Percentiles rank a stretch among this genome's conserved stretches.
These are phyloP conservation scores for Penicillium soppii DNA, from an alignment of 495 filamentous ascomycete genomes.

Conservation along the genomic window DNA sequence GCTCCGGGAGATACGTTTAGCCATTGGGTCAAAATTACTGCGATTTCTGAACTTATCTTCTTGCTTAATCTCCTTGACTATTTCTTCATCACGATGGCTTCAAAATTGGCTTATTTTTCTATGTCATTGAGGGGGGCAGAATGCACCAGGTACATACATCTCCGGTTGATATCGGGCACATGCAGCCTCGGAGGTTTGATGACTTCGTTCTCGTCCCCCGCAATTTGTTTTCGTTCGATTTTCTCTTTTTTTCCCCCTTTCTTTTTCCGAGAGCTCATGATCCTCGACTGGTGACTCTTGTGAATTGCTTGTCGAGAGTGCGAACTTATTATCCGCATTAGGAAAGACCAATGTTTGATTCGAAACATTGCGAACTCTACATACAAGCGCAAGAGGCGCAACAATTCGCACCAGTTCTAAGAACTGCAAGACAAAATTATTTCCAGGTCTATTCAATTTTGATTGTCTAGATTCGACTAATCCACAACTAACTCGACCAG, in stretches of 20 bases:
- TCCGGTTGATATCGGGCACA: slow-evolving; percentile 3
- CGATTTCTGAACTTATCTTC: slow-evolving; percentile 1
- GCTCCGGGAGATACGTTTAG: slow-evolving; percentile 23
- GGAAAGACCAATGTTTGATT: too few species aligned
- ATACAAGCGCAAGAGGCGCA: not conserved
- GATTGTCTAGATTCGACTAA: slow-evolving; percentile 14
- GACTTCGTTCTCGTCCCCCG: slow-evolving; percentile 1
- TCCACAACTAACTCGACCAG: slow-evolving; percentile 10
- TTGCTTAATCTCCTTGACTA: not conserved
- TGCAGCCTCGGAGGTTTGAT: slow-evolving; percentile 3
- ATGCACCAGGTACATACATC: not conserved
- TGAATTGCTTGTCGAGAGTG: too few species aligned
- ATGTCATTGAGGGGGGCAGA: not conserved
- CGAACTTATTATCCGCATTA: too few species aligned
- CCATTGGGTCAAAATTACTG: slow-evolving; percentile 1
- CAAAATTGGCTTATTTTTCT: not conserved
- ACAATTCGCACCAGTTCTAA: not conserved
- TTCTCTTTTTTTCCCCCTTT: slow-evolving; percentile 13
- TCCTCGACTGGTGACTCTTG: not conserved
- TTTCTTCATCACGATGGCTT: not conserved
- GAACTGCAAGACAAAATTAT: not conserved
- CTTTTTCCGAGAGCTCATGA: not conserved
- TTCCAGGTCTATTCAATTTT: slow-evolving; percentile 7
- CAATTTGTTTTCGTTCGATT: slow-evolving; percentile 8
- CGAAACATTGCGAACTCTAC: too few species aligned